These are phyloP conservation scores for Trametes cingulata DNA, from an alignment of 768 basidiomycete species.

Conservation along the genomic window DNA sequence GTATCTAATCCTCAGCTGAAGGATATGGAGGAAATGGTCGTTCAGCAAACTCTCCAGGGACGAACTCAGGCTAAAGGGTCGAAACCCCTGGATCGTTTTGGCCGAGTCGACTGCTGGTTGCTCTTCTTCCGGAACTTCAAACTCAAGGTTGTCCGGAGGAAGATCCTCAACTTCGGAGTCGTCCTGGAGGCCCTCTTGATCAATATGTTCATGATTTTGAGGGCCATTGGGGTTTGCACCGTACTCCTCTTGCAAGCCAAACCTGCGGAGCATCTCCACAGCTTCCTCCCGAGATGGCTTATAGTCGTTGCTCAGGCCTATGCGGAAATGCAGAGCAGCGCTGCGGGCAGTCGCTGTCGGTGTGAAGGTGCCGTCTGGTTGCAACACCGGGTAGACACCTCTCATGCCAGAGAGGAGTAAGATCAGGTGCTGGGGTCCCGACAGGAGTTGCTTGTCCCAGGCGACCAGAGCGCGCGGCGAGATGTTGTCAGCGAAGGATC, in stretches of 20 bases:
- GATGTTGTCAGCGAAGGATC: slow-evolving; percentile 51
- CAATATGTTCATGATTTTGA: slow-evolving; percentile 2
- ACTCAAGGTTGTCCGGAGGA: slow-evolving; percentile 3
- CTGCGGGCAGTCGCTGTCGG: slow-evolving; percentile 38
- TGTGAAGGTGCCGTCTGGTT: slow-evolving; percentile 43
- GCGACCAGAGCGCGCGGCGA: slow-evolving; percentile 69
- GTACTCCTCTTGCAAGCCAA: slow-evolving; percentile 47
- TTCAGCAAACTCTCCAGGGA: slow-evolving; percentile 65
- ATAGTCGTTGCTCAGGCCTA: slow-evolving; percentile 60
- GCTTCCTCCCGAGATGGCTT: slow-evolving; percentile 58
- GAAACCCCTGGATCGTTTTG: slow-evolving; percentile 43
- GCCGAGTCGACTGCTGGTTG: neutral
- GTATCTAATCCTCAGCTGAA: slow-evolving; percentile 51
- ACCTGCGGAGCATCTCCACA: slow-evolving; percentile 48
- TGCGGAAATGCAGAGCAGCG: slow-evolving; percentile 50
- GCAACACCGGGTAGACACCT: slow-evolving; percentile 54
- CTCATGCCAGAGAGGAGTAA: slow-evolving; percentile 63
- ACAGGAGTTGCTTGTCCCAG: slow-evolving; percentile 68
- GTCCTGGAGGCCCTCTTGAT: slow-evolving; percentile 27
- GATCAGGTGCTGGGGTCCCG: slow-evolving; percentile 56
- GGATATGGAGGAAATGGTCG: slow-evolving; percentile 52
- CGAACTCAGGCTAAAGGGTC: slow-evolving; percentile 61
- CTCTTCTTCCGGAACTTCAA: slow-evolving; percentile 31
- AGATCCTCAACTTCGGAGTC: slow-evolving; percentile 21
- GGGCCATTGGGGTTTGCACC: neutral